Percentiles rank a stretch among this genome's conserved stretches.
These are phyloP conservation scores for Protea cynaroides DNA, from an alignment of 164 flowering plant species.

Conservation along the genomic window DNA sequence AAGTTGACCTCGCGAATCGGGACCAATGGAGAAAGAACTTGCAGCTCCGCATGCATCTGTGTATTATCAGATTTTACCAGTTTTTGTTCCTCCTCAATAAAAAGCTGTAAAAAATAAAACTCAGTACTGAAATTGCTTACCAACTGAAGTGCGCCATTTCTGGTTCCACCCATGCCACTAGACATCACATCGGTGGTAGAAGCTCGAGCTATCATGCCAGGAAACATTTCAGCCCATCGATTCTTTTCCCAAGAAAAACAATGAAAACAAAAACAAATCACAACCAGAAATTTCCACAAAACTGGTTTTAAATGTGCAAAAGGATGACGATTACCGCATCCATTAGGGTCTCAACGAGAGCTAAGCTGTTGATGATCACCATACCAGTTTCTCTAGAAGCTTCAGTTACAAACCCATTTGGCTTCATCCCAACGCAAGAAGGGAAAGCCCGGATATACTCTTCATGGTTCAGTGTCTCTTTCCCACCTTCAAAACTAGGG, in stretches of 20 bases:
- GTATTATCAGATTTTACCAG: too few relatives aligned
- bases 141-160: conserved; percentile 89
- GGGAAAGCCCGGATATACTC: conserved; percentile 63
- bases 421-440: conserved; percentile 76
- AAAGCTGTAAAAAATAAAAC: too few relatives aligned
- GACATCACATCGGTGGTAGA: conserved; percentile 73
- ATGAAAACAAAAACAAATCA: not conserved
- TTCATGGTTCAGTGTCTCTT: conserved; percentile 59
- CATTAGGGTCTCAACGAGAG: conserved; percentile 90
- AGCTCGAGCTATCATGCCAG: conserved; percentile 70
- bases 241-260: conserved; percentile 29
- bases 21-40: conserved; percentile 89
- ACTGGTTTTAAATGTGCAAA: not conserved
- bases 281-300: too few relatives aligned
- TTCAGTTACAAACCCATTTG: conserved; percentile 72
- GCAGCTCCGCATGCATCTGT: conserved; percentile 94
- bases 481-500: conserved; percentile 50
- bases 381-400: conserved; percentile 75
- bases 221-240: conserved; percentile 93
- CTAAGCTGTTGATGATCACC: conserved; percentile 85
- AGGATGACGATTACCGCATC: conserved; percentile 51
- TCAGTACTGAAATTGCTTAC: conserved; percentile 17
- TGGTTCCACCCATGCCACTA: conserved; percentile 74
- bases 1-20: conserved; percentile 82
- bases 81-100: too few relatives aligned